Conservation (phyloP, 306 rosid genomes). For the Cucurbita ficifolia region DNA sequence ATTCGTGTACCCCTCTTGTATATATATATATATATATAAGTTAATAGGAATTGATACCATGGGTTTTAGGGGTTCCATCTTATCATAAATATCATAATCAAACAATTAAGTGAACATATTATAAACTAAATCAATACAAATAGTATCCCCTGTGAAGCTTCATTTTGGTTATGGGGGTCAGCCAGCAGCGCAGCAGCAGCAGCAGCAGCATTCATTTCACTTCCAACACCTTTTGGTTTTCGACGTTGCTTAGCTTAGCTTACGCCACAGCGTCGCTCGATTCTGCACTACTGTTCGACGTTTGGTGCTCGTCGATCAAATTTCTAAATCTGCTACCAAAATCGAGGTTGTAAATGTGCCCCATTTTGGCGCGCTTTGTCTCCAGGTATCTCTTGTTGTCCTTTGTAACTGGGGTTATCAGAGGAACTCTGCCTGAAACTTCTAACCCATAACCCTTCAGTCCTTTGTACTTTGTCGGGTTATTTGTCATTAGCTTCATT, state of each 20-base stretch:
- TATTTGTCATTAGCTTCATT: constrained; percentile 86
- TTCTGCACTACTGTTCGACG: background rate
- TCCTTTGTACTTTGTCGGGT: constrained; percentile 69
- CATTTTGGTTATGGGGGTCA: background rate
- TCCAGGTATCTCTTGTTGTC: constrained; percentile 66
- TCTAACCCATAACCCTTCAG: constrained; percentile 76
- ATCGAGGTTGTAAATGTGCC: constrained; percentile 43
- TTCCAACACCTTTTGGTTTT: background rate
- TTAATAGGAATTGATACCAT: too few relatives aligned
- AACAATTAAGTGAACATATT: background rate
- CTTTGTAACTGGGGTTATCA: constrained; percentile 48
- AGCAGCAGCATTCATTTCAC: background rate
- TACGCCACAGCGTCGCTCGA: background rate
- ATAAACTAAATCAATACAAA: background rate
- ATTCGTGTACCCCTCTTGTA: too few relatives aligned
- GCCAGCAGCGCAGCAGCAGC: background rate
- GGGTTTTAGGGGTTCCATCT: background rate
- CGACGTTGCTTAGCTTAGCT: background rate
- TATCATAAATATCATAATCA: background rate
- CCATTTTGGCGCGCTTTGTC: constrained; percentile 70
- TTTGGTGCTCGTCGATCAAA: constrained; percentile 22
- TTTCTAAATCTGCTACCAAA: constrained; percentile 17
- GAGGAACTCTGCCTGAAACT: constrained; percentile 60
- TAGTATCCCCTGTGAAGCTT: background rate
- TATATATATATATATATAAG: too few relatives aligned